Base-by-base conservation (phyloP, 192 early-diverging fungal species). In the Spizellomyces sp. region DNA sequence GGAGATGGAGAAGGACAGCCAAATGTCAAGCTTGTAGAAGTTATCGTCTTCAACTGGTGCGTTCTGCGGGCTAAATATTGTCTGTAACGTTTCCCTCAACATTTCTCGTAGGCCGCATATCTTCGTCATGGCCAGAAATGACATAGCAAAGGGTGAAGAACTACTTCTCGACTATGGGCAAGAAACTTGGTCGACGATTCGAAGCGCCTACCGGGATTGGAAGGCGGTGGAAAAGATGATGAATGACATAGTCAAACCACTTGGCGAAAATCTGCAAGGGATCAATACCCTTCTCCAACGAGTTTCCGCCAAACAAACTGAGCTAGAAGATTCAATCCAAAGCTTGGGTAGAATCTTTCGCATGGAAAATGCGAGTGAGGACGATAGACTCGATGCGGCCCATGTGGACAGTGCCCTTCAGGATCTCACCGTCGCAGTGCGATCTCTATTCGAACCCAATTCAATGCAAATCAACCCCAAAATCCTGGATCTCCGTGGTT, bases 91-190 rank as follows among this genome's bases (percentile, higher is more conserved):
- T 36, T 0, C 27, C 27, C 27, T 36, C 3, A 36, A 36, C 27
- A 36, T 36, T 36, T 36, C 27, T 36, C 27, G 27, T 36, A 36
- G 27, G 27, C 70, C 70, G n/a, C 56, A 48, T 63, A 63, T 72
- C 36, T 72, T 72, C 27, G 46, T 72, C 42, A 45, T 65, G 10
- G 70, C 70, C 4, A 65, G 15, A 17, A 41, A 50, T 42, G 52
- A 65, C 19, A 72, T 72, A 45, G 7, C 14, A 12, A 21, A n/a
- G 65, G 70, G 70, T 27, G 55, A 14, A 17, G 70, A 72, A 45
- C 70, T 72, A 4, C 43, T 66, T 17, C 62, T 72, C 9, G 63
- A 72, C 36, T 72, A 72, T 17, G 70, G 70, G 5, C 15, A n/a
- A 36, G 47, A 19, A 46, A 64, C 63, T 41, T 72, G 70, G 70